Evolutionary conservation across 768 basidiomycete species (phyloP).

Genomic region (Gyrodon lividus): DNA sequence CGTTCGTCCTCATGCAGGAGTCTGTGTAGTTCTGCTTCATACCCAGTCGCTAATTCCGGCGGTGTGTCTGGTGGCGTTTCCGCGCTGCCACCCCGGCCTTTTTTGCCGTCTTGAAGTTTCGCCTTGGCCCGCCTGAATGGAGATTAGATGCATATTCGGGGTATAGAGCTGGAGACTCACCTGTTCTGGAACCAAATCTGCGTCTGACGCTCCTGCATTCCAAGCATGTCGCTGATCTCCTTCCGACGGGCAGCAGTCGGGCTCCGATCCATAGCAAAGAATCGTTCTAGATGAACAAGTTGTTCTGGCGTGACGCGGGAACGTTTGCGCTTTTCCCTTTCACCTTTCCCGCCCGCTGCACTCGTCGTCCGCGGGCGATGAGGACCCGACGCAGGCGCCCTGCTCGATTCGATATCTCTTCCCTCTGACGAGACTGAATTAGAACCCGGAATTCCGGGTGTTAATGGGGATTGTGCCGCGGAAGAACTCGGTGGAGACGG

Average conservation of each 20-base stretch:
- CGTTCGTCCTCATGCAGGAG: conserved; percentile 78
- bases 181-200: conserved; percentile 92
- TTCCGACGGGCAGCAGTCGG: conserved; percentile 69
- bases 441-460: conserved; percentile 16
- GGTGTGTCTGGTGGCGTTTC: conserved; percentile 47
- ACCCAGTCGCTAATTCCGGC: conserved; percentile 49
- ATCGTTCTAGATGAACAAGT: conserved; percentile 69
- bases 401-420: conserved; percentile 29
- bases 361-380: conserved; percentile 36
- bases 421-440: conserved; percentile 27
- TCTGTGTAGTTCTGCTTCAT: conserved; percentile 58
- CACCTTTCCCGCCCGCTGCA: conserved; percentile 25
- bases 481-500: conserved; percentile 30
- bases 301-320: conserved; percentile 80
- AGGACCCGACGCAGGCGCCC: conserved; percentile 36
- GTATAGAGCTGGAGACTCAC: conserved; percentile 24
- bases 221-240: conserved; percentile 71
- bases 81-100: conserved; percentile 34
- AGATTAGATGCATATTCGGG: neutral
- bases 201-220: conserved; percentile 85
- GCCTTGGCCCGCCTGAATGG: conserved; percentile 73
- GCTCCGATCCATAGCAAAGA: conserved; percentile 66
- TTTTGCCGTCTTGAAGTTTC: conserved; percentile 65
- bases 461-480: conserved; percentile 31
- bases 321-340: conserved; percentile 66